Evolutionary conservation across 2,329 filamentous ascomycete species (phyloP), one percentile per base, ranked within the genome.

Genomic region (Akanthomyces dipterigenus): DNA sequence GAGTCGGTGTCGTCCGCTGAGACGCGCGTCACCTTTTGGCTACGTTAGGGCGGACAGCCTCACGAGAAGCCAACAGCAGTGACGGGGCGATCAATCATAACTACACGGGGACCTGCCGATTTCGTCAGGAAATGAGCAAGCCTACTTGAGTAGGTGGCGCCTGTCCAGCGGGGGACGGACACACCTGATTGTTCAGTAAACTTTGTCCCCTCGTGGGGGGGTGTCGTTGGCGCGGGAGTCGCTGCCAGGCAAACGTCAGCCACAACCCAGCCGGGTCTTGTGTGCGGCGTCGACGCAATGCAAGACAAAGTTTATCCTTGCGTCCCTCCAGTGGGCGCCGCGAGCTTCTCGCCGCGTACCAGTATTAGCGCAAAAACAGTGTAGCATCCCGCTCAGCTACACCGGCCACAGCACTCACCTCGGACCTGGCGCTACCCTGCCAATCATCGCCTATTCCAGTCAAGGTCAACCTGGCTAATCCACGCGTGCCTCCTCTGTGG

Each of bases 311-410:
- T 56, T 61, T 50, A 49, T 24, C 43, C 53, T 55, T 45, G 43
- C 51, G 31, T 56, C 31, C 46, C 34, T 55, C 24, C 24, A 14
- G 57, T 36, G 26, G 24, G 34, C n/a, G 24, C n/a, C 40, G 59
- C 43, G 56, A 36, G 46, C 55, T 49, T 38, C 22, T 20, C 26
- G 34, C 45, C 49, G 31, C 22, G 14, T 50, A n/a, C n/a, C n/a
- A n/a, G n/a, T n/a, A n/a, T n/a, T n/a, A n/a, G n/a, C 24, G 22
- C 24, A 31, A 12, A 9, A 12, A 9, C 31, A 34, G 31, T 6
- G 56, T 42, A 26, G 56, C 16, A 59, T 50, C 48, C 56, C 38
- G 26, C 56, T 60, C 46, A 59, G 56, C 55, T 51, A 26, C 48
- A 59, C 24, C 56, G n/a, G 36, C 7, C 38, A 36, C 43, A 24